A percentile compares a stretch with the other conserved stretches of the same genome.
phyloP scores from a whole-genome alignment of 257 asterid species.

The Verbena officinalis region DNA sequence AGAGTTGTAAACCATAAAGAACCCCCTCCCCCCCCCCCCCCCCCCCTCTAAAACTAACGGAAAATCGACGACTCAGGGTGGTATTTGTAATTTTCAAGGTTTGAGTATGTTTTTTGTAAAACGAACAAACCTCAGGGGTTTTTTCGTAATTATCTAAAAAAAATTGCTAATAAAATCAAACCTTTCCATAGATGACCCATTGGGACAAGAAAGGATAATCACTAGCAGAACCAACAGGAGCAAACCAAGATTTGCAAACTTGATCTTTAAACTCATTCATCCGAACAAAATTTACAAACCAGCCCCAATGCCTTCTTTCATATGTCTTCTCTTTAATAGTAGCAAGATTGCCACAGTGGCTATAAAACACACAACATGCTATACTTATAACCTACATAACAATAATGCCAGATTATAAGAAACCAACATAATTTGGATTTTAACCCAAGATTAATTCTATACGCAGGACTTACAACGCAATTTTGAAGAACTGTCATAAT shows the following conservation, averaged over 20 bases:
- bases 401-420: slow-evolving; percentile 36
- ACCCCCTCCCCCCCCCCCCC: too few relatives aligned
- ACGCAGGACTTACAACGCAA: slow-evolving; percentile 55
- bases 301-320: slow-evolving; percentile 51
- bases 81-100: too few relatives aligned
- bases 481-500: slow-evolving; percentile 60
- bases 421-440: slow-evolving; percentile 13
- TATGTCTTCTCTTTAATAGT: slow-evolving; percentile 51
- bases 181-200: slow-evolving; percentile 81
- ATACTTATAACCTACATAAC: slow-evolving; percentile 67
- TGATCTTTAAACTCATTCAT: slow-evolving; percentile 63
- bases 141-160: too few relatives aligned
- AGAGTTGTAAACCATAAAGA: too few relatives aligned
- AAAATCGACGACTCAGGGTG: too few relatives aligned
- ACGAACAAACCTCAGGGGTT: too few relatives aligned
- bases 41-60: too few relatives aligned
- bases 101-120: too few relatives aligned
- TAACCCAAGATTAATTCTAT: slow-evolving; percentile 21
- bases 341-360: slow-evolving; percentile 78
- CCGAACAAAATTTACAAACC: slow-evolving; percentile 54
- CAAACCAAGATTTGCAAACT: slow-evolving; percentile 78
- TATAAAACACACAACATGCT: slow-evolving; percentile 78
- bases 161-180: too few relatives aligned
- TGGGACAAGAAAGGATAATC: slow-evolving; percentile 69
- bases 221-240: slow-evolving; percentile 78